These are phyloP conservation scores for Paramecium tetraurelia DNA, from an alignment of 73 alveolate genomes.

Conservation along the genomic window DNA sequence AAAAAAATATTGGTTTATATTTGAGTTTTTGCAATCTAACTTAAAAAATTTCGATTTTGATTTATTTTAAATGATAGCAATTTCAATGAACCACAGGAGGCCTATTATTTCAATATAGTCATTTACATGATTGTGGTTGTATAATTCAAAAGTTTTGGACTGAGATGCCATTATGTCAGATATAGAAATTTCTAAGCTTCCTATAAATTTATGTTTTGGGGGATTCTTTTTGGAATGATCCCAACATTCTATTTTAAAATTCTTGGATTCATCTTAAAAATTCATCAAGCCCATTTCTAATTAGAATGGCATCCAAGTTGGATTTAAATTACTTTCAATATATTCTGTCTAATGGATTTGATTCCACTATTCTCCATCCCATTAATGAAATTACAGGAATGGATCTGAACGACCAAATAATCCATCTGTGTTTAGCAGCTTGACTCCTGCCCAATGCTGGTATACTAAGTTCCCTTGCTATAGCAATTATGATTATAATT, in stretches of 20 bases:
- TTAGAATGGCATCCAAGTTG: conserved; percentile 50
- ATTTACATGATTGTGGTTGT: background rate
- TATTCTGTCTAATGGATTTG: conserved; percentile 54
- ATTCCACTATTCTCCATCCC: conserved; percentile 52
- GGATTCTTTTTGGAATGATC: conserved; percentile 49
- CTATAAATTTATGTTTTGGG: conserved; percentile 59
- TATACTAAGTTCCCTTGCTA: background rate
- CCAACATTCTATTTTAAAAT: conserved; percentile 59
- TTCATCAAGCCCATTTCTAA: conserved; percentile 24
- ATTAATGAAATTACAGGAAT: conserved; percentile 38
- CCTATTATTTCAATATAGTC: background rate
- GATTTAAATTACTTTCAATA: conserved; percentile 47
- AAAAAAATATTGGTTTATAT: background rate
- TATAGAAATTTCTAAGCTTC: background rate
- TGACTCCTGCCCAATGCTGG: conserved; percentile 44
- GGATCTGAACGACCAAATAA: conserved; percentile 59
- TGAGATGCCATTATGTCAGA: background rate
- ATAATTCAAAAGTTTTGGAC: background rate
- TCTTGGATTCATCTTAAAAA: conserved; percentile 12
- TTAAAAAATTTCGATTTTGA: background rate
- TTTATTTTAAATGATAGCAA: background rate
- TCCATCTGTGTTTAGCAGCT: conserved; percentile 54
- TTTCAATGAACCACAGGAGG: background rate
- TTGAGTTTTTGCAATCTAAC: background rate
- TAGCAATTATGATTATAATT: background rate